Percentiles rank a stretch among this genome's conserved stretches.
phyloP scores from a whole-genome alignment of 257 asterid genomes.

The Coffea eugenioides region DNA sequence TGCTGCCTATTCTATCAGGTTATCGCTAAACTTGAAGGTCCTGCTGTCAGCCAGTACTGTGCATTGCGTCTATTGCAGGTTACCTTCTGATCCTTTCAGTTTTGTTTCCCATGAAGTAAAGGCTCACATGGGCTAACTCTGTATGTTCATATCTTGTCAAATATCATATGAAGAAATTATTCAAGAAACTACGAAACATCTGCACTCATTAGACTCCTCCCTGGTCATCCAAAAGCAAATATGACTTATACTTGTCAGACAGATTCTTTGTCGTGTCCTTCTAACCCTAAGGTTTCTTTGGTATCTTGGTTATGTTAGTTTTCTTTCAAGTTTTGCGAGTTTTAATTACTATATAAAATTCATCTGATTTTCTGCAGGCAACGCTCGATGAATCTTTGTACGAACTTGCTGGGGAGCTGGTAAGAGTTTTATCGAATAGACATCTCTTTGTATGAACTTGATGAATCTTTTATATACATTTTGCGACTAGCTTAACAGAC shows the following conservation, averaged over 20 bases:
- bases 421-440: conserved; percentile 30
- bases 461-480: conserved; percentile 5
- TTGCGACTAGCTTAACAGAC: background rate
- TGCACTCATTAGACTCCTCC: background rate
- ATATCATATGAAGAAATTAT: background rate
- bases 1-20: conserved; percentile 59
- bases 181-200: background rate
- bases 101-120: background rate
- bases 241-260: background rate
- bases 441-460: conserved; percentile 18
- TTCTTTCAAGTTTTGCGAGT: conserved; percentile 10
- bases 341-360: conserved; percentile 24
- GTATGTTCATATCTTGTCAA: background rate
- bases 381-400: conserved; percentile 90
- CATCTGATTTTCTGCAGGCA: conserved; percentile 60
- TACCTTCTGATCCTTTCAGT: conserved; percentile 19
- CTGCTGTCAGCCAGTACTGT: conserved; percentile 93
- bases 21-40: conserved; percentile 98
- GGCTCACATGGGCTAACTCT: background rate
- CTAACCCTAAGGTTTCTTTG: background rate
- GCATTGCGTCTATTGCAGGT: conserved; percentile 97
- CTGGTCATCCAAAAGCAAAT: background rate
- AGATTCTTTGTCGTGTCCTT: background rate
- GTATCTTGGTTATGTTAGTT: background rate
- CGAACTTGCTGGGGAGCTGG: conserved; percentile 99